These are phyloP conservation scores for Gastrodia elata DNA, from an alignment of 106 monocot species.

Conservation along the genomic window DNA sequence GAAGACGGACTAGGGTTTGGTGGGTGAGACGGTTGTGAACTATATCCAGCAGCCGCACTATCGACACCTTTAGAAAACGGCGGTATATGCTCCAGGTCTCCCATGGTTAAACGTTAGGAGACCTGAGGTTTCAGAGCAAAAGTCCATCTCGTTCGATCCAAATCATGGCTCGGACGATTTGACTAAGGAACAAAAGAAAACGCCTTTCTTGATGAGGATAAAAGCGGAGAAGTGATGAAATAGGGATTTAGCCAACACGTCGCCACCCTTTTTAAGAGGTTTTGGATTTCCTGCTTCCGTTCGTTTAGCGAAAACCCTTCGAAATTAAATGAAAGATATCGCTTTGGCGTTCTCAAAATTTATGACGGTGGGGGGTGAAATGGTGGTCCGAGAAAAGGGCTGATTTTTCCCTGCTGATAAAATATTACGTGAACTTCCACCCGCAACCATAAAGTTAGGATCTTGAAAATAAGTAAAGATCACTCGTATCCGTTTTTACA, in stretches of 20 bases:
- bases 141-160: neutral
- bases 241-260: neutral
- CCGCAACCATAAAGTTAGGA: no score
- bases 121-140: slow-evolving; percentile 1
- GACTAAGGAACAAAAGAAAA: neutral
- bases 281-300: neutral
- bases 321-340: neutral
- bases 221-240: neutral
- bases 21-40: neutral
- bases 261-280: neutral
- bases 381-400: neutral
- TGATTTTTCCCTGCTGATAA: neutral
- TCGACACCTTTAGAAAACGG: neutral
- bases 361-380: neutral
- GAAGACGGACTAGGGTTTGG: slow-evolving; percentile 20
- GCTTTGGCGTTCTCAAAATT: neutral
- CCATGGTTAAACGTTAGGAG: slow-evolving; percentile 17
- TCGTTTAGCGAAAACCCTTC: neutral
- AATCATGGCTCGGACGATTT: neutral
- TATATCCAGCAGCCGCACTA: neutral
- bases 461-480: no score
- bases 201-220: neutral
- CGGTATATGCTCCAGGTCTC: slow-evolving; percentile 23
- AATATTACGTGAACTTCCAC: no score
- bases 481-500: no score